phyloP scores from a whole-genome alignment of 2,329 filamentous ascomycete species.

The Claviceps capensis region DNA sequence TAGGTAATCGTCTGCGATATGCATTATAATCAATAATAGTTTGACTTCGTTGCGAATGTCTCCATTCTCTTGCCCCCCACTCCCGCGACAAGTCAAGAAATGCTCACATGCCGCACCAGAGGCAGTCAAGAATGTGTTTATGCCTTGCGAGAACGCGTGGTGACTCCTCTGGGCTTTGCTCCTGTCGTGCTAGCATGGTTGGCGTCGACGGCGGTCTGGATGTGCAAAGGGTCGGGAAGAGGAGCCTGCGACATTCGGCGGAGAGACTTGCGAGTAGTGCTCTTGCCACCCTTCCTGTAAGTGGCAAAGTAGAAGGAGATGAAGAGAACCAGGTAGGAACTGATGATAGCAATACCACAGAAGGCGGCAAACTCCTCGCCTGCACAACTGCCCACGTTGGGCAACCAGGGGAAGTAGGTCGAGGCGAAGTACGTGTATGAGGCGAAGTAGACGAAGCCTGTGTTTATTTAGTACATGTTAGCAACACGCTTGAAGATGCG shows the following conservation, averaged over 20 bases:
- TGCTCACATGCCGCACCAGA: not conserved
- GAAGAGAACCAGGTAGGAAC: slow-evolving; percentile 93
- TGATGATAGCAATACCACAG: slow-evolving; percentile 80
- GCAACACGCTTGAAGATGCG: not conserved
- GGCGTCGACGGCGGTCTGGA: slow-evolving; percentile 41
- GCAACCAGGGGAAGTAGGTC: slow-evolving; percentile 75
- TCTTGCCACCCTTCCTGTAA: slow-evolving; percentile 78
- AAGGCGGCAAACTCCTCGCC: slow-evolving; percentile 96
- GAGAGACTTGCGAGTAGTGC: slow-evolving; percentile 66
- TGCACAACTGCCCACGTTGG: slow-evolving; percentile 74
- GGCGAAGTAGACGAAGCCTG: slow-evolving; percentile 95
- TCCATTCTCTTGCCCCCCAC: not conserved
- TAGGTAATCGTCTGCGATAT: not conserved
- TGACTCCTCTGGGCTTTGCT: slow-evolving; percentile 43
- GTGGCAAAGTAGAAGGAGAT: slow-evolving; percentile 98
- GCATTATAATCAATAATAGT: not conserved
- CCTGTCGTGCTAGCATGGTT: slow-evolving; percentile 39
- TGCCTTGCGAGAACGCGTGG: slow-evolving; percentile 58
- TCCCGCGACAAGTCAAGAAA: not conserved
- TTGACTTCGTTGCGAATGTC: not conserved
- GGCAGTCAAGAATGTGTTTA: slow-evolving; percentile 10
- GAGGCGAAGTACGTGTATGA: slow-evolving; percentile 98
- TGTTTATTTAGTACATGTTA: slow-evolving; percentile 10
- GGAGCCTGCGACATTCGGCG: slow-evolving; percentile 52
- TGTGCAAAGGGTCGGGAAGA: slow-evolving; percentile 70